Base-by-base conservation (phyloP, 495 filamentous ascomycete genomes). In the Neurospora pannonica region DNA sequence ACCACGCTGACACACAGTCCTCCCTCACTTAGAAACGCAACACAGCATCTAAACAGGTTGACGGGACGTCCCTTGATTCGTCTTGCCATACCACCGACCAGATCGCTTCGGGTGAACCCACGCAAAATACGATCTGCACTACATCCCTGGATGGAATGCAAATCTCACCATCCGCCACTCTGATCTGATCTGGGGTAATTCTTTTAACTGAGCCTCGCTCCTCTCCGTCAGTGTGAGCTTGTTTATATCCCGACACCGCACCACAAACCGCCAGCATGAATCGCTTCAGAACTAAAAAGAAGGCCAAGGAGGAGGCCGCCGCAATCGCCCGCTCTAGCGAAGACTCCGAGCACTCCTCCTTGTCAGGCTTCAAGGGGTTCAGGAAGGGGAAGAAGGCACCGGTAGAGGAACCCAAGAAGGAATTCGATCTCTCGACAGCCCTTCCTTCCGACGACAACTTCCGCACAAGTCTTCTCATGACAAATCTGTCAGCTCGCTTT, bases 401-500 rank as follows among this genome's bases (percentile, higher is more conserved):
- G 76, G 80, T 84, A 73, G 84, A 86, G 76, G 87, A 90, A 78
- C 81, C 86, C 6, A 91, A 91, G 80, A 85, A 85, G 19, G 85
- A 94, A 38, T 77, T 98, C 48, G 92, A 98, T 74, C 83, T 98
- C 21, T 81, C 90, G 4, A 84, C 82, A 28, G 95, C 89, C 5
- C 84, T 99, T 6, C 96, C 96, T 4, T 87, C 94, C 0, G 89
- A 85, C 21, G 94, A 98, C 80, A 89, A 98, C 82, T 98, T 99
- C 77, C 91, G 96, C n/a, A 99, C 96, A 7, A 98, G 97, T 84
- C 82, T 98, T 67, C 82, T 99, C 34, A 97, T 99, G 96, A 93
- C 94, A 7, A 96, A 95, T 70, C 86, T 99, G 4, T 97, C 95
- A 0, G 93, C 96, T 21, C 89, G 96, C 4, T 99, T 99, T 81